phyloP scores from a whole-genome alignment of 208 protist genomes.

The Leishmania mexicana region DNA sequence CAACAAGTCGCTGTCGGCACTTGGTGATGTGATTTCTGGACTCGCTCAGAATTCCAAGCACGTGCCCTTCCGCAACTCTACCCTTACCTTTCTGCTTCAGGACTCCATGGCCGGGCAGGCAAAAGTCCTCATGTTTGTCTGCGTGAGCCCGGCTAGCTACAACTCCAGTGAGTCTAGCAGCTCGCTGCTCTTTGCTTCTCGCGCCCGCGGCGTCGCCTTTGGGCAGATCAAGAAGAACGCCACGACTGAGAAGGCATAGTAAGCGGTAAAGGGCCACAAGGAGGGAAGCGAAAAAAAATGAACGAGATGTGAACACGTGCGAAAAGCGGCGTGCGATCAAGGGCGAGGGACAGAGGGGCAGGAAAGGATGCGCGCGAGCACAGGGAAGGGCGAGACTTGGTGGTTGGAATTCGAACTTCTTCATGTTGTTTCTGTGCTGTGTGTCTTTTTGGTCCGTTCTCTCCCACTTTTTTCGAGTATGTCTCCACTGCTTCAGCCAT shows the following conservation, averaged over 20 bases:
- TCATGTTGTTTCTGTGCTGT: neutral
- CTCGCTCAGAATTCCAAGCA: constrained; percentile 85
- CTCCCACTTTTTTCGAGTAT: neutral
- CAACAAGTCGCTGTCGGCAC: constrained; percentile 91
- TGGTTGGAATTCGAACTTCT: neutral
- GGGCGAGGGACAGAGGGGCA: neutral
- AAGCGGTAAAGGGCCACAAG: neutral
- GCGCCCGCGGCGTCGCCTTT: constrained; percentile 87
- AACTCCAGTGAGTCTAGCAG: constrained; percentile 90
- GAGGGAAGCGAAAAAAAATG: neutral
- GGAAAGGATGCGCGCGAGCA: neutral
- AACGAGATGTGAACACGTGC: neutral
- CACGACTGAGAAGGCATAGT: constrained; percentile 10
- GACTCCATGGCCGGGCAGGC: constrained; percentile 94
- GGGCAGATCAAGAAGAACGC: constrained; percentile 92
- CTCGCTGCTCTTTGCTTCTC: constrained; percentile 91
- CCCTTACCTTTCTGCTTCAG: constrained; percentile 91
- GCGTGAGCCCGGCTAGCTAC: constrained; percentile 93
- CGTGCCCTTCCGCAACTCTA: constrained; percentile 93
- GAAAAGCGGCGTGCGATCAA: neutral
- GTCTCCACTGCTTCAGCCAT: neutral
- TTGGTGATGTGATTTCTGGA: constrained; percentile 92
- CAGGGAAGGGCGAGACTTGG: neutral
- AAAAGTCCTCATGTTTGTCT: constrained; percentile 96
- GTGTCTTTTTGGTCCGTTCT: neutral